Evolutionary conservation across 1,284 basidiomycete species (phyloP), one percentile per base, ranked within the genome.

Genomic region (Ganoderma lingzhi): DNA sequence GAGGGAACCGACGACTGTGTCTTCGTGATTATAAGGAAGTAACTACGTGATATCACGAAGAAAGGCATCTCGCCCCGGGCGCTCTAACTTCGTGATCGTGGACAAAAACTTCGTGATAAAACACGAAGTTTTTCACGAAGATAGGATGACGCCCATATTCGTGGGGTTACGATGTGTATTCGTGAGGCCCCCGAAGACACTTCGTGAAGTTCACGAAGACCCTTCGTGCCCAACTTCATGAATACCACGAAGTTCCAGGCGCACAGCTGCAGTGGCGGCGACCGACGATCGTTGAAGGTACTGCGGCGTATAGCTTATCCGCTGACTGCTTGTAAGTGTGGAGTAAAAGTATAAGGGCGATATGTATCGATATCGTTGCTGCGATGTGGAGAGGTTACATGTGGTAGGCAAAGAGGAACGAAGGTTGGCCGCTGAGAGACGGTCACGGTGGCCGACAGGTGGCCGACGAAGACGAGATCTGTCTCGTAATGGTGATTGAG

Each of bases 61-160:
- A 48, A 48, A n/a, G 1, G 6, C 45, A 6, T 48, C 19, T 48
- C 45, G 45, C 45, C 0, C 45, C 8, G 45, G 45, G 45, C 45
- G 45, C 45, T n/a, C 19, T 6, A n/a, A 48, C 45, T 48, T 37
- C 37, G 37, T 37, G 37, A 9, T 37, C 5, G 37, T 37, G 37
- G 37, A 37, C 37, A 37, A n/a, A 45, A 45, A 45, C 19, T 14
- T 45, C 12, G 15, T 17, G 37, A 58, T 39, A 35, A 30, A 45
- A 28, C 39, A 58, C 28, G 6, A 42, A 58, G 44, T 60, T 61
- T 56, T 55, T 51, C 35, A 42, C 23, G 64, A 39, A 53, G 41
- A 10, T 70, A 41, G 37, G 71, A 56, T 59, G 62, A 64, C 28
- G 42, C 28, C 12, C 53, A 28, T 30, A 2, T 5, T 55, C 53